Conservation (phyloP, 768 basidiomycete genomes). For the Mycena chlorophos region DNA sequence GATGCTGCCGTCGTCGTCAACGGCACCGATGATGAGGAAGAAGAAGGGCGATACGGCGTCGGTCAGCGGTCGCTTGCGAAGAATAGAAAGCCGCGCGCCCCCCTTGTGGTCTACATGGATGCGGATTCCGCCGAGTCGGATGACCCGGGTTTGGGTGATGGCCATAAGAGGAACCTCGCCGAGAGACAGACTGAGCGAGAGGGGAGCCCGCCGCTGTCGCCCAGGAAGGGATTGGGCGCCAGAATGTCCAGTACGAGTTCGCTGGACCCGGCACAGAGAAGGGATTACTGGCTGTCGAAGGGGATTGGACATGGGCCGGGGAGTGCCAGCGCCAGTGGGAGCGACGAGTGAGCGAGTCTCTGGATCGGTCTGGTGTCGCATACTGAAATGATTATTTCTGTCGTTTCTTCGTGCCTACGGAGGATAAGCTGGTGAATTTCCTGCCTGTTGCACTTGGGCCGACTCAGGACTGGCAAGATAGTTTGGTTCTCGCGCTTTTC, state of each 20-base stretch:
- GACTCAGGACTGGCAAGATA: too few relatives aligned
- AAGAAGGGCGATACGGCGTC: slow-evolving; percentile 65
- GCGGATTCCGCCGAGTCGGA: neutral
- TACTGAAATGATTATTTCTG: too few relatives aligned
- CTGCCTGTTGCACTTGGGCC: too few relatives aligned
- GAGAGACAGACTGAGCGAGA: too few relatives aligned
- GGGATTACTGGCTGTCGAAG: slow-evolving; percentile 47
- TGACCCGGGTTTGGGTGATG: neutral
- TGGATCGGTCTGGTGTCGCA: too few relatives aligned
- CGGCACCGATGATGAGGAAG: slow-evolving; percentile 32
- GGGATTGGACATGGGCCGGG: slow-evolving; percentile 21
- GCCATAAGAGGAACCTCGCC: neutral
- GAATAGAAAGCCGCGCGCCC: slow-evolving; percentile 35
- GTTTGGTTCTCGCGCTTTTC: too few relatives aligned
- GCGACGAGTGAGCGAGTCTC: neutral
- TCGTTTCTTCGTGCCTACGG: too few relatives aligned
- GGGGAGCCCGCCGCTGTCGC: too few relatives aligned
- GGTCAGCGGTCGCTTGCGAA: slow-evolving; percentile 49
- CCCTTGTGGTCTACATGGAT: slow-evolving; percentile 22
- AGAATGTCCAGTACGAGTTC: slow-evolving; percentile 20
- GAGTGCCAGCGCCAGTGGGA: neutral
- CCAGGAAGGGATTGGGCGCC: slow-evolving; percentile 17
- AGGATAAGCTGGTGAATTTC: too few relatives aligned
- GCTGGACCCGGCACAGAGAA: slow-evolving; percentile 24
- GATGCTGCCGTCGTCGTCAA: slow-evolving; percentile 24